These are phyloP conservation scores for Stentor coeruleus DNA, from an alignment of 73 alveolate species.

Conservation along the genomic window DNA sequence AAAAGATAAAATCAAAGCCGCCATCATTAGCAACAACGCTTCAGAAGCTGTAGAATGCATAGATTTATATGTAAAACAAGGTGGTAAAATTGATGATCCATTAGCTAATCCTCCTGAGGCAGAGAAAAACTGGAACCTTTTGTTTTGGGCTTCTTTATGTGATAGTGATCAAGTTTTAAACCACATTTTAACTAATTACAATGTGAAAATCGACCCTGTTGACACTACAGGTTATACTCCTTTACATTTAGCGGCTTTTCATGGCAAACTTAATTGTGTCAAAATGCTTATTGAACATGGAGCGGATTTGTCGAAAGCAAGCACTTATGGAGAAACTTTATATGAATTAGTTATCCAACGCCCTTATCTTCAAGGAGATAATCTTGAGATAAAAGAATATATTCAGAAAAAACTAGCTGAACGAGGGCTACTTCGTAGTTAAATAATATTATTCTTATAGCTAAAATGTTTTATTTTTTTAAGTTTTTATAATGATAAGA, in stretches of 20 bases:
- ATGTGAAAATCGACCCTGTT: neutral
- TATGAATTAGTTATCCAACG: neutral
- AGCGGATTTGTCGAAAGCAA: neutral
- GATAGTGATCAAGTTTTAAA: neutral
- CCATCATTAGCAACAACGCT: neutral
- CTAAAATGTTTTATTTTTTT: neutral
- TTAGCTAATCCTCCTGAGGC: neutral
- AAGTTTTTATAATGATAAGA: too few species aligned
- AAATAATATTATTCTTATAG: neutral
- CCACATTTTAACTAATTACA: neutral
- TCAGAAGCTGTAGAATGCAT: neutral
- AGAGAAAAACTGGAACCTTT: conserved; percentile 1
- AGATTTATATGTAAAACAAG: neutral
- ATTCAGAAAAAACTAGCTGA: neutral
- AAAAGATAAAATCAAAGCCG: neutral
- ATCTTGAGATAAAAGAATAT: conserved; percentile 8
- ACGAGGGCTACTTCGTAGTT: neutral
- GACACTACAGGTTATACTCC: conserved; percentile 20
- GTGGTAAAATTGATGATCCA: neutral
- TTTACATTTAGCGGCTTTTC: neutral
- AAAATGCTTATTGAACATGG: conserved; percentile 17
- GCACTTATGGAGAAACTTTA: conserved; percentile 21
- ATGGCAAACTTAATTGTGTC: conserved; percentile 13
- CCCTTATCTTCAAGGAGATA: neutral
- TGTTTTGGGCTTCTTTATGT: conserved; percentile 20